Conservation (phyloP, 768 basidiomycete genomes). For the Collybia mongolica region DNA sequence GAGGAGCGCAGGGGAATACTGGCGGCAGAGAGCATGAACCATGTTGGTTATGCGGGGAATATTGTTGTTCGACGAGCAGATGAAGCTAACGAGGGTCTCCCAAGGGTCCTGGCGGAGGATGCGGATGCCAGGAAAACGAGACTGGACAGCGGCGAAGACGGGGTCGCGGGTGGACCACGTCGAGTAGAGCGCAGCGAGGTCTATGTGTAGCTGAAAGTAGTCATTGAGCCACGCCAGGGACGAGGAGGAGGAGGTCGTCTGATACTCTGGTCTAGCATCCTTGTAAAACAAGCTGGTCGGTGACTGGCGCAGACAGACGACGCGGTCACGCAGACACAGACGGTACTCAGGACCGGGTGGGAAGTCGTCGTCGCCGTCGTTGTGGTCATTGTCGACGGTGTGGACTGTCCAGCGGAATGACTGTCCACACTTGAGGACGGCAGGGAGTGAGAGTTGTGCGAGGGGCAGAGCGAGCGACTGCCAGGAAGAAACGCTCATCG, state of each 20-base stretch:
- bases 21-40: slow-evolving; percentile 78
- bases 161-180: slow-evolving; percentile 75
- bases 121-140: slow-evolving; percentile 77
- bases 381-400: slow-evolving; percentile 29
- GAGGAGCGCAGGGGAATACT: slow-evolving; percentile 73
- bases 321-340: slow-evolving; percentile 76
- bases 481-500: slow-evolving; percentile 42
- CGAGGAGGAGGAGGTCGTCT: too few relatives aligned
- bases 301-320: slow-evolving; percentile 80
- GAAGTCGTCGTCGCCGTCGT: too few relatives aligned
- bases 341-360: slow-evolving; percentile 57
- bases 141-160: slow-evolving; percentile 64
- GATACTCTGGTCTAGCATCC: slow-evolving; percentile 54
- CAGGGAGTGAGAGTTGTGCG: slow-evolving; percentile 73
- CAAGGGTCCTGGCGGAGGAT: slow-evolving; percentile 93
- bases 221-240: slow-evolving; percentile 70
- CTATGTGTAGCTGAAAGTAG: slow-evolving; percentile 87
- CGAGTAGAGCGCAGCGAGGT: slow-evolving; percentile 67
- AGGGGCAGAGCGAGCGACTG: slow-evolving; percentile 57
- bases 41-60: slow-evolving; percentile 93
- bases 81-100: slow-evolving; percentile 95
- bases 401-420: slow-evolving; percentile 79
- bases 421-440: slow-evolving; percentile 81
- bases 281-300: slow-evolving; percentile 69
- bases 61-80: slow-evolving; percentile 97